Evolutionary conservation across 108 stramenopile genomes (phyloP).

Genomic region (Skeletonema costatum): DNA sequence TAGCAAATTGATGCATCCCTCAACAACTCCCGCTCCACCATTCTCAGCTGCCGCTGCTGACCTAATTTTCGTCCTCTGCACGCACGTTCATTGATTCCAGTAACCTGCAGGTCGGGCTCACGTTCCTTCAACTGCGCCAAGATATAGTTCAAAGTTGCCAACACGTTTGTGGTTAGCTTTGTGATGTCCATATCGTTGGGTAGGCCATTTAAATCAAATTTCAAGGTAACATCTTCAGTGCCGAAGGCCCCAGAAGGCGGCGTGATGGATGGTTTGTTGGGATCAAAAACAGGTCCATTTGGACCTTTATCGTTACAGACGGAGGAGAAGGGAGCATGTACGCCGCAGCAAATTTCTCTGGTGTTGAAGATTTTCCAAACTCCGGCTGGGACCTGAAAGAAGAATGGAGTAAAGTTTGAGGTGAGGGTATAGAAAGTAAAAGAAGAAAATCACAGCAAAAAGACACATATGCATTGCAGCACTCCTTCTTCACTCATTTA

Average conservation of each 20-base stretch:
- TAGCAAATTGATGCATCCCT: neutral
- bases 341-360: conserved; percentile 14
- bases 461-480: too few species aligned
- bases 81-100: neutral
- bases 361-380: conserved; percentile 20
- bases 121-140: neutral
- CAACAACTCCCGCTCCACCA: neutral
- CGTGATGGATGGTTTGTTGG: neutral
- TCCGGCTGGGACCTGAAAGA: conserved; percentile 31
- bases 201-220: conserved; percentile 14
- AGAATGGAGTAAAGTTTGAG: too few species aligned
- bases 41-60: neutral
- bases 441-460: too few species aligned
- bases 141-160: neutral
- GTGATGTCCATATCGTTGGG: neutral
- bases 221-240: conserved; percentile 14
- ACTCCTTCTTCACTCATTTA: too few species aligned
- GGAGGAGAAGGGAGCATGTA: conserved; percentile 20
- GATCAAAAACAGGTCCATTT: too few species aligned
- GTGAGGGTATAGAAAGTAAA: too few species aligned
- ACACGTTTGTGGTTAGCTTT: neutral
- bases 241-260: neutral
- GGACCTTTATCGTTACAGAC: conserved; percentile 8
- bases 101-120: neutral
- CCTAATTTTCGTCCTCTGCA: neutral